Base-by-base conservation (phyloP, 805 yeast genomes). In the Pichia rugopelliculosa region DNA sequence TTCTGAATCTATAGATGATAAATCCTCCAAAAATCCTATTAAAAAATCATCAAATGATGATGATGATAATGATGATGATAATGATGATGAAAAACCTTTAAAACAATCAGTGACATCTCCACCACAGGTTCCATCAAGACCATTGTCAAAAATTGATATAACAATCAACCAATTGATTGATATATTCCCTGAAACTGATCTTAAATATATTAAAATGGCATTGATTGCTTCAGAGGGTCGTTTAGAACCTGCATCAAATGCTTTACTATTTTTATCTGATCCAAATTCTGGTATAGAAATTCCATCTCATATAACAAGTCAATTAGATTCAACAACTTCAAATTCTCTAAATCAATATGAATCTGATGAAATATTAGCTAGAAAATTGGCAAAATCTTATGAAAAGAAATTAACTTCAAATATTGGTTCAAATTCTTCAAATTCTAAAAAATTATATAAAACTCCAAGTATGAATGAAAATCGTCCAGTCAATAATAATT, bases 211-310 rank as follows among this genome's bases (percentile, higher is more conserved):
- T 52, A 79, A 81, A 46, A 89, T 95, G 25, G 82, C 87, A 1
- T 70, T 90, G 48, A 86, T 93, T 61, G 98, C 98, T 3, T 80
- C 95, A 18, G 78, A 75, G 42, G 96, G 95, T 25, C 72, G 76
- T 42, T 62, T 87, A 39, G 96, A 88, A 56, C 82, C 86, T 1
- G 95, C 96, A 1, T 91, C 91, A 70, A 85, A 84, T 63, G 97
- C 96, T 0, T 70, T 90, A 57, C 70, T 91, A 50, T 87, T 77
- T 56, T 67, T 87, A 46, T 81, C 87, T 17, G 96, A 90, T 65
- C 91, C 91, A 10, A 62, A 72, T 3, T 72, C 73, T 51, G 74
- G 74, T 51, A 79, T 82, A 13, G 77, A 75, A 51, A 70, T 77
- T 41, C 79, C 77, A 25, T 38, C 64, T 66, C 22, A 50, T 53